These are phyloP conservation scores for Hypoxylon sp. DNA, from an alignment of 2,329 filamentous ascomycete species.

Conservation along the genomic window DNA sequence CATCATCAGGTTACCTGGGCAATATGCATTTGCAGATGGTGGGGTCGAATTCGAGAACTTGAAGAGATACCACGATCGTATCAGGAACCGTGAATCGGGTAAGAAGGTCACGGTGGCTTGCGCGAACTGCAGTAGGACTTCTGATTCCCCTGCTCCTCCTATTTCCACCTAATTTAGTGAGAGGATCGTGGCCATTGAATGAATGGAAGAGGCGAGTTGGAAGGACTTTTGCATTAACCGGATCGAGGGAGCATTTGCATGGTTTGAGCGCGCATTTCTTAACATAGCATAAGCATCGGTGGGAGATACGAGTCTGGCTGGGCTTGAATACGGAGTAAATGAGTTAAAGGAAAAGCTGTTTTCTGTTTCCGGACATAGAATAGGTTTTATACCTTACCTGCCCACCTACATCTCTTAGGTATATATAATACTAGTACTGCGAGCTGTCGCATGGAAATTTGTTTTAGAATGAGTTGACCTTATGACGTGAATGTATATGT, in stretches of 20 bases:
- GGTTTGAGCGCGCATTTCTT: constrained; percentile 7
- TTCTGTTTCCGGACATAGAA: background rate
- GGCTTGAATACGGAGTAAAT: constrained; percentile 1
- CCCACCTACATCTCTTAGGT: background rate
- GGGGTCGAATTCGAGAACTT: constrained; percentile 58
- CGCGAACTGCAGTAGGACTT: constrained; percentile 1
- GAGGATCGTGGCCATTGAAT: background rate
- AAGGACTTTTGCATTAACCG: constrained; percentile 8
- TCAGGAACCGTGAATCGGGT: constrained; percentile 42
- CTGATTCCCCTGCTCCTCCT: background rate
- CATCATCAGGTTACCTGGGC: constrained; percentile 53
- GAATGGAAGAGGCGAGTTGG: background rate
- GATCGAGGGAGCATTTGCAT: constrained; percentile 14
- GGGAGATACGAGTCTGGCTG: background rate
- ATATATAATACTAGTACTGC: background rate
- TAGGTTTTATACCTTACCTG: background rate
- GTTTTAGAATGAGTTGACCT: background rate
- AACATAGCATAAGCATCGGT: constrained; percentile 22
- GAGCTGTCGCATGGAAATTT: background rate
- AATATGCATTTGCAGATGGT: constrained; percentile 11
- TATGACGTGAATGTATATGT: background rate
- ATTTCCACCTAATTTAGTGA: background rate
- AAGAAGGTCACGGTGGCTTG: constrained; percentile 11
- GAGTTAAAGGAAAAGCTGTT: constrained; percentile 10
- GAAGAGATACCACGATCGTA: constrained; percentile 56